These are phyloP conservation scores for Delonix regia DNA, from an alignment of 306 rosid species.

Conservation along the genomic window DNA sequence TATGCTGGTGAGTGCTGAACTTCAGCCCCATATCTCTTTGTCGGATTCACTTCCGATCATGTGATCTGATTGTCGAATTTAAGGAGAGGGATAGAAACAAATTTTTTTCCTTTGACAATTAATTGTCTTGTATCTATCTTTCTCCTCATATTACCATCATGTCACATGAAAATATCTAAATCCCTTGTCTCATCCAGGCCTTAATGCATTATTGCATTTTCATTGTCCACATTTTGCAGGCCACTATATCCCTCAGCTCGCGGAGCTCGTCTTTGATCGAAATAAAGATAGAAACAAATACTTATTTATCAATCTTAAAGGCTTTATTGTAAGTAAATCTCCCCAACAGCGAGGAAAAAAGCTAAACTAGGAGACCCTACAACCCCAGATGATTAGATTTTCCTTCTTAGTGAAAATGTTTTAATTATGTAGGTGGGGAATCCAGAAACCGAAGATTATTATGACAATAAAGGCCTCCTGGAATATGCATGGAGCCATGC, in stretches of 20 bases:
- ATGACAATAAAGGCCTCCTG: conserved; percentile 49
- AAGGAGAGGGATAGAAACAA: background rate
- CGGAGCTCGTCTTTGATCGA: conserved; percentile 57
- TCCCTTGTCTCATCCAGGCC: background rate
- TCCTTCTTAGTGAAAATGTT: conserved; percentile 1
- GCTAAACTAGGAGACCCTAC: background rate
- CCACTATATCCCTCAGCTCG: conserved; percentile 62
- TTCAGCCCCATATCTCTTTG: background rate
- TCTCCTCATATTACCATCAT: background rate
- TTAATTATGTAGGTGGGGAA: conserved; percentile 49
- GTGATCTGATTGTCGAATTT: background rate
- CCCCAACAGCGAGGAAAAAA: background rate
- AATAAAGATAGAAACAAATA: conserved; percentile 44
- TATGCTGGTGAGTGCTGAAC: conserved; percentile 49
- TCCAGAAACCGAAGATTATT: conserved; percentile 55
- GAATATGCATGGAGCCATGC: conserved; percentile 76
- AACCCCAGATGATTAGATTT: background rate
- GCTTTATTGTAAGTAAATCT: conserved; percentile 59
- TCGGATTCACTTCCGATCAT: background rate
- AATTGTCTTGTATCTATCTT: background rate
- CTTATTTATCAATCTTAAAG: conserved; percentile 56
- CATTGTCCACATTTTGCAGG: conserved; percentile 39
- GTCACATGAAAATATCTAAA: background rate
- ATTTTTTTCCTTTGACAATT: background rate
- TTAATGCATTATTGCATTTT: background rate